These are phyloP conservation scores for Globisporangium perplexum DNA, from an alignment of 352 stramenopile species.

Conservation along the genomic window DNA sequence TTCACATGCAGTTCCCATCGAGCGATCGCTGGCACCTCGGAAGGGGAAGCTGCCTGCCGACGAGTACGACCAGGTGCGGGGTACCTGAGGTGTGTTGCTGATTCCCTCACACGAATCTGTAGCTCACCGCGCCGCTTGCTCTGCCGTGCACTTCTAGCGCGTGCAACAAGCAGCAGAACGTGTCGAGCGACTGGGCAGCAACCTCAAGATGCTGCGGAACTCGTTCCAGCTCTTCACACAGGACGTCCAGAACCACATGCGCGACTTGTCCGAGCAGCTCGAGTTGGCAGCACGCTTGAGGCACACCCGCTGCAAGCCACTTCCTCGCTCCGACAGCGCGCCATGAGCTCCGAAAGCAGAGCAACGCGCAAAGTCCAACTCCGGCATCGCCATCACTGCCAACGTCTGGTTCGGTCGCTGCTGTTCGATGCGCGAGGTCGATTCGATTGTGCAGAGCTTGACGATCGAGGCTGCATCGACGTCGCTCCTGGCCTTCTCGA, in stretches of 20 bases:
- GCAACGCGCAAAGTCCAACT: no score
- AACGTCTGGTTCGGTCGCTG: neutral
- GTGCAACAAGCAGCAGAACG: conserved; percentile 23
- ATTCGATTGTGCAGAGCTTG: neutral
- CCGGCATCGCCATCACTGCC: neutral
- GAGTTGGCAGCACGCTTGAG: conserved; percentile 16
- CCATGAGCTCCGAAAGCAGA: no score
- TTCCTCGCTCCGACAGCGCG: no score
- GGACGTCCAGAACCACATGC: conserved; percentile 51
- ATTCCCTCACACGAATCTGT: neutral
- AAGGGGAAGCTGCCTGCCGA: conserved; percentile 21
- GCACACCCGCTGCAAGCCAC: neutral
- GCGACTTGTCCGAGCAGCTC: conserved; percentile 36
- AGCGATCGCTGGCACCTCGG: neutral
- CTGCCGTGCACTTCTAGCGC: conserved; percentile 15
- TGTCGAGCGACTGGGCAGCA: conserved; percentile 28
- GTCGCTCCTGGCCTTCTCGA: no score
- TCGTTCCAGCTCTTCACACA: conserved; percentile 57
- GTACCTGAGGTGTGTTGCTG: neutral
- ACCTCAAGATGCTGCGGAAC: conserved; percentile 36
- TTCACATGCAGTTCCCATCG: no score
- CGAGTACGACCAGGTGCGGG: conserved; percentile 28
- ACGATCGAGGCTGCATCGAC: neutral
- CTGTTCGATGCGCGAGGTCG: no score
- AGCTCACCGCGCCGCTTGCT: neutral